Evolutionary conservation across 352 stramenopile species (phyloP), one percentile per base, ranked within the genome.

Genomic region (Pythium insidiosum): DNA sequence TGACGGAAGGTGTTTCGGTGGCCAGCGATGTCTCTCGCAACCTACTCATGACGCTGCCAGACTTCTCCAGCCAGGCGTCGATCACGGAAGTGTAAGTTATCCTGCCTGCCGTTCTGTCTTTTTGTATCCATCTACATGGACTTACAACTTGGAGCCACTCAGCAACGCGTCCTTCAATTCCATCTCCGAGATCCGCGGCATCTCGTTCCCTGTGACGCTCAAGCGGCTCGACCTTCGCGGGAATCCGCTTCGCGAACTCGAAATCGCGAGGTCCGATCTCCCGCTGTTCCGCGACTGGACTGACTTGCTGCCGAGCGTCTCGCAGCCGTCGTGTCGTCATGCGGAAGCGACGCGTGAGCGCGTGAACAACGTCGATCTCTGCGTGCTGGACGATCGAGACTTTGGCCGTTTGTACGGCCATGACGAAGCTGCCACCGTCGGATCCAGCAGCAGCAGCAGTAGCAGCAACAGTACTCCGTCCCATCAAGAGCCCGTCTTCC

Each of bases 261-360:
- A 87, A 43, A 71, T 89, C 34, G 78, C 64, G 1, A 66, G 69
- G 2, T 80, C 70, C 0, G 76, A 88, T 41, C 72, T 82, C 52
- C 53, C 58, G 12, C 82, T 56, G 0, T 69, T 88, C 33, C 62
- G 68, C 51, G 54, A 61, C 10, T 42, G 82, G 9, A 56, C 67
- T 9, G 47, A 35, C 1, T 72, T 88, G 28, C 73, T 28, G 24
- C 66, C 61, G 10, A 67, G 53, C 1, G 47, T 85, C 22, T 50
- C 56, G 1, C 61, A 81, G 43, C 62, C 58, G 1, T 58, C 41
- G 21, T 76, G 67, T 54, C 61, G 60, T 10, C 78, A 68, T 25
- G 50, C 48, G 4, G 61, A 56, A 2, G 76, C 76, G 0, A 66
- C 82, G 30, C 39, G 61, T 13, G 68, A 79, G 11, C 39, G 58